Percentiles rank a stretch among this genome's conserved stretches.
Evolutionary conservation across 75 land plant genomes (phyloP).

Genomic region (Cupressus sempervirens): DNA sequence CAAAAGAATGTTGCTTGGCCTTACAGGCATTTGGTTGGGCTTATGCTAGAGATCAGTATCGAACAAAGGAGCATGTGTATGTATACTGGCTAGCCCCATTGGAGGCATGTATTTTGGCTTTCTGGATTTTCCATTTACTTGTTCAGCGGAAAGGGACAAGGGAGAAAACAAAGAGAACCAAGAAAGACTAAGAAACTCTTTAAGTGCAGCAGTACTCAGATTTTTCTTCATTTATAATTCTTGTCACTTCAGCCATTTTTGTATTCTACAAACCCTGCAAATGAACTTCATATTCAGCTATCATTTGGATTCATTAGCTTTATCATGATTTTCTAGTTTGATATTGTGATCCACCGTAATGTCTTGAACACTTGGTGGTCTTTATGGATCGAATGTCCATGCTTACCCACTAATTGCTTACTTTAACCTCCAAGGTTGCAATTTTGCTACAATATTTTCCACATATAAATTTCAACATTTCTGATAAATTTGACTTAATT

Average conservation of each 20-base stretch:
- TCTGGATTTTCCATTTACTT: conserved; percentile 44
- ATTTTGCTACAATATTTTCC: too few relatives aligned
- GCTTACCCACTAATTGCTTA: too few relatives aligned
- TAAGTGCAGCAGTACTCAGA: neutral
- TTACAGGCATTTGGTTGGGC: conserved; percentile 92
- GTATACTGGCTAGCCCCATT: conserved; percentile 92
- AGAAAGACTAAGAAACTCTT: neutral
- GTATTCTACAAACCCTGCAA: neutral
- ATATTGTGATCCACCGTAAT: too few relatives aligned
- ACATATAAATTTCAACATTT: too few relatives aligned
- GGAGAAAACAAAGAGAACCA: neutral
- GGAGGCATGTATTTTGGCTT: conserved; percentile 57
- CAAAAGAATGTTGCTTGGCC: neutral
- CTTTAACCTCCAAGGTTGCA: too few relatives aligned
- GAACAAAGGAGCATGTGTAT: conserved; percentile 67
- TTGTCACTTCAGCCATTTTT: neutral
- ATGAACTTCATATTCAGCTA: neutral
- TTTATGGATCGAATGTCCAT: too few relatives aligned
- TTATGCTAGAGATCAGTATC: conserved; percentile 63
- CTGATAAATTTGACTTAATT: too few relatives aligned
- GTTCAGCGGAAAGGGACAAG: conserved; percentile 13
- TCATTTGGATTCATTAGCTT: neutral
- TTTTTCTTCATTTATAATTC: neutral
- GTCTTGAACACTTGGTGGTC: too few relatives aligned
- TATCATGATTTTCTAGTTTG: too few relatives aligned